Percentiles rank a stretch among this genome's conserved stretches.
Evolutionary conservation across 2,329 filamentous ascomycete species (phyloP).

Genomic region (Diplodia sapinea): DNA sequence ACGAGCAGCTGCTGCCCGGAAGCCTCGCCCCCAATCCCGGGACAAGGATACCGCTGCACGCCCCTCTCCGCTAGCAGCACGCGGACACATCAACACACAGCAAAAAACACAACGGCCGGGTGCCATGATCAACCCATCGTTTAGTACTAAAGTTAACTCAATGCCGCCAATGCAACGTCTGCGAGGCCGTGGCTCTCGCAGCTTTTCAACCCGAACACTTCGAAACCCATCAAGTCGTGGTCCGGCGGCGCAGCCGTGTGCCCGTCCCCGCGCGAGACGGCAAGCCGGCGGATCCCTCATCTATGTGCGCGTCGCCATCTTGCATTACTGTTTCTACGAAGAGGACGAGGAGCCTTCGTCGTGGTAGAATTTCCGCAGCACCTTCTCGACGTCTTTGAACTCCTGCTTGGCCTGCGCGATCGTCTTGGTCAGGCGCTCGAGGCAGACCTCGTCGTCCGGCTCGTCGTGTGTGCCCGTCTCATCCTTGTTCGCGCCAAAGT

Average conservation of each 20-base stretch:
- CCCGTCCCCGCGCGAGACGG: conserved; percentile 3
- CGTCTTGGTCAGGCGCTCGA: conserved; percentile 72
- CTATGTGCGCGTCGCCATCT: conserved; percentile 13
- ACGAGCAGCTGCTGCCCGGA: background rate
- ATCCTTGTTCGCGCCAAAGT: conserved; percentile 83
- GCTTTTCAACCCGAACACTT: conserved; percentile 26
- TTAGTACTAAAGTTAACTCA: conserved; percentile 28
- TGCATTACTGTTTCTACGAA: conserved; percentile 13
- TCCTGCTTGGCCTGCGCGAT: conserved; percentile 76
- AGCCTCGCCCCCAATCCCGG: background rate
- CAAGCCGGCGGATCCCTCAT: conserved; percentile 5
- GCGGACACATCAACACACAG: conserved; percentile 14
- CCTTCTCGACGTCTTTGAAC: conserved; percentile 73
- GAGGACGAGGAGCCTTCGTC: conserved; percentile 44
- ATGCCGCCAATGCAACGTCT: conserved; percentile 27
- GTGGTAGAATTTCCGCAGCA: conserved; percentile 74
- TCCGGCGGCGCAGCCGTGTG: conserved; percentile 27
- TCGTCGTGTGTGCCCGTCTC: conserved; percentile 72
- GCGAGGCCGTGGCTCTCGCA: conserved; percentile 25
- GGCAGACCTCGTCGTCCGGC: conserved; percentile 69
- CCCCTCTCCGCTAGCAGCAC: conserved; percentile 18
- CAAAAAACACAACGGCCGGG: conserved; percentile 2
- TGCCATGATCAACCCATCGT: conserved; percentile 27
- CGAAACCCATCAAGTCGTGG: conserved; percentile 30
- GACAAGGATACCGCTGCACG: conserved; percentile 13